Evolutionary conservation across 2,329 filamentous ascomycete species (phyloP), one percentile per base, ranked within the genome.

Genomic region (Chrysosporium queenslandicum): DNA sequence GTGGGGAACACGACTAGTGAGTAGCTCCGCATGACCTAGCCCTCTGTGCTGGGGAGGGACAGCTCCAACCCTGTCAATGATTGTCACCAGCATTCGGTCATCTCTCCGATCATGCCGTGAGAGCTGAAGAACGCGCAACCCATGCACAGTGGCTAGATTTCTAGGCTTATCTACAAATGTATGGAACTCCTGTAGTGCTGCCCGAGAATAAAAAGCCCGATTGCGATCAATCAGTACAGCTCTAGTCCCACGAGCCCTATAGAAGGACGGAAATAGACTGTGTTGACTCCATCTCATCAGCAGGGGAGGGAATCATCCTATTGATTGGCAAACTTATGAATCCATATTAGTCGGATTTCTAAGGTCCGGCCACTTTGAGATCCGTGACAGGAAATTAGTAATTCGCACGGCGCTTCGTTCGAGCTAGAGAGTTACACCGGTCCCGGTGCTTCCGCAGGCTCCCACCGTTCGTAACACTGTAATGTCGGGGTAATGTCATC

Each of bases 391-490:
- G 18, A 9, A 16, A 36, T 46, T 46, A 36, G 25, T 46, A 20
- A 37, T 34, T 36, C 3, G 12, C 20, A 39, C 4, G 14, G 27
- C 7, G 9, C 3, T 37, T 7, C 7, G 12, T 23, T 11, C 11
- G 27, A 18, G 8, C 40, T 21, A 36, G 3, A n/a, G 6, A n/a
- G 45, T 37, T 14, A 48, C 46, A 40, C 30, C 20, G 18, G 11
- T 49, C 23, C 46, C 46, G 46, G 37, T 29, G 23, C 46, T 49
- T 49, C 46, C 46, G 46, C 36, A 41, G 27, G 46, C 36, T 41
- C 36, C 46, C 39, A 14, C n/a, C 4, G 34, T 32, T 30, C 23
- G 46, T 49, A 46, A 36, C 18, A 7, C 21, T 20, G 36, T 48
- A 16, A 39, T 48, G 8, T n/a, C 27, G 46, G 18, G 46, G 46